Evolutionary conservation across 1,284 basidiomycete species (phyloP).

Genomic region (Lentinus polychrous): DNA sequence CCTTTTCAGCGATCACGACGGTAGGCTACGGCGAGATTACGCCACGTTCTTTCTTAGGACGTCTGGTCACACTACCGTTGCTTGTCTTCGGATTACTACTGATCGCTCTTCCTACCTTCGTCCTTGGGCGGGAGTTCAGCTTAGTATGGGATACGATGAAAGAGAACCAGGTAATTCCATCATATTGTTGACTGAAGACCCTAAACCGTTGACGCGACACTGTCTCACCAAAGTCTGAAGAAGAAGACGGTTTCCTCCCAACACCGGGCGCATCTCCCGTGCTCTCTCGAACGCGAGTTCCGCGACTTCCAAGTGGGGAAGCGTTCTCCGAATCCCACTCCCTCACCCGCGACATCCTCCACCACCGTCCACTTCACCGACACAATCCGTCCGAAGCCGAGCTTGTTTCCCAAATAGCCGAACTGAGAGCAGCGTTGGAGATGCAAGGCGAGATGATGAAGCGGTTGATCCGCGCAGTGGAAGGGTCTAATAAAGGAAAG

Average conservation of each 20-base stretch:
- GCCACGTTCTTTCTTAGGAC: slow-evolving; percentile 75
- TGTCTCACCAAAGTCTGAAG: slow-evolving; percentile 4
- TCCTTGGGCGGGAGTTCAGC: slow-evolving; percentile 84
- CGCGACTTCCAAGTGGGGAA: slow-evolving; percentile 12
- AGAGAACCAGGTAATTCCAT: slow-evolving; percentile 29
- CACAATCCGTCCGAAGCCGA: slow-evolving; percentile 28
- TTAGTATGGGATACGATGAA: slow-evolving; percentile 81
- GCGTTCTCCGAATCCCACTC: slow-evolving; percentile 13
- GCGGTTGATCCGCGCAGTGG: slow-evolving; percentile 35
- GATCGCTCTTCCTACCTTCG: slow-evolving; percentile 84
- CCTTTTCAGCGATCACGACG: slow-evolving; percentile 62
- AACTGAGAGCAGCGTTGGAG: slow-evolving; percentile 46
- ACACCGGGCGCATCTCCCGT: slow-evolving; percentile 10
- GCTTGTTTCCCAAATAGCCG: slow-evolving; percentile 52
- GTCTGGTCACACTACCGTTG: slow-evolving; percentile 76
- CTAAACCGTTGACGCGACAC: slow-evolving; percentile 4
- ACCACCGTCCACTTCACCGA: slow-evolving; percentile 9
- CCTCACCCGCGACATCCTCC: slow-evolving; percentile 18
- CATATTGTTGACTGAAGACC: slow-evolving; percentile 5
- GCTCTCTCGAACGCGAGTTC: slow-evolving; percentile 1
- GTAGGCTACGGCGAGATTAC: slow-evolving; percentile 88
- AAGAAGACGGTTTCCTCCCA: slow-evolving; percentile 7
- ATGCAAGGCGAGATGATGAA: slow-evolving; percentile 46
- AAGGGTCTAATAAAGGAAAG: slow-evolving; percentile 14
- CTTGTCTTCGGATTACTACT: slow-evolving; percentile 81